A percentile compares a stretch with the other conserved stretches of the same genome.
Conservation (phyloP, 805 yeast species). For the Scheffersomyces ergatensis region DNA sequence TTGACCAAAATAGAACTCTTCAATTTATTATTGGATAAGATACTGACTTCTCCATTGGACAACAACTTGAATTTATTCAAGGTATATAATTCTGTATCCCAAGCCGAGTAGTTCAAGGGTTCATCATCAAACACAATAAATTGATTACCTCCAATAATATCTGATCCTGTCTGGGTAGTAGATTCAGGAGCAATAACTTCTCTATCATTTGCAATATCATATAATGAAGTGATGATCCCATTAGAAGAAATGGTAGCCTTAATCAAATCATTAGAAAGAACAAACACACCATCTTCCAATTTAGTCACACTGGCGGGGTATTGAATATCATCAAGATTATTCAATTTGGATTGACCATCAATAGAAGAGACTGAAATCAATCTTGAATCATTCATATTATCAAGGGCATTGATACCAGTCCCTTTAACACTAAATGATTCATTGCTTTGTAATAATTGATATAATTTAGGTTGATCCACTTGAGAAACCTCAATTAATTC, state of each 20-base stretch:
- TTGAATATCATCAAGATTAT: constrained; percentile 19
- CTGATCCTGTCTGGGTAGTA: constrained; percentile 43
- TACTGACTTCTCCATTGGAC: constrained; percentile 35
- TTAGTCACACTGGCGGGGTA: constrained; percentile 51
- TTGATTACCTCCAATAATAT: constrained; percentile 67
- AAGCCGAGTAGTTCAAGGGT: constrained; percentile 89
- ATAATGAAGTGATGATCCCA: constrained; percentile 61
- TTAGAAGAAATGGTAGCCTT: constrained; percentile 50
- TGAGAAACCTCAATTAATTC: constrained; percentile 41
- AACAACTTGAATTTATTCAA: constrained; percentile 63
- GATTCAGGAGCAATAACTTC: constrained; percentile 64
- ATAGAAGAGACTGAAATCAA: constrained; percentile 18
- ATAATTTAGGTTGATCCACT: constrained; percentile 13
- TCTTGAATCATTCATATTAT: constrained; percentile 6
- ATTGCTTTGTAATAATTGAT: constrained; percentile 8
- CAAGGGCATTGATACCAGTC: constrained; percentile 5
- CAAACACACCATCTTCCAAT: constrained; percentile 36
- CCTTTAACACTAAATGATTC: constrained; percentile 2
- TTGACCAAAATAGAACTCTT: constrained; percentile 62
- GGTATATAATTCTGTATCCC: constrained; percentile 95
- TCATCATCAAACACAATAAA: constrained; percentile 82
- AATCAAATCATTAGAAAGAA: constrained; percentile 61
- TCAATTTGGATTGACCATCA: constrained; percentile 16
- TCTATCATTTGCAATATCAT: constrained; percentile 53
- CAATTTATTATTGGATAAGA: constrained; percentile 51